Conservation (phyloP, 257 asterid species). For the Jasminum sambac region DNA sequence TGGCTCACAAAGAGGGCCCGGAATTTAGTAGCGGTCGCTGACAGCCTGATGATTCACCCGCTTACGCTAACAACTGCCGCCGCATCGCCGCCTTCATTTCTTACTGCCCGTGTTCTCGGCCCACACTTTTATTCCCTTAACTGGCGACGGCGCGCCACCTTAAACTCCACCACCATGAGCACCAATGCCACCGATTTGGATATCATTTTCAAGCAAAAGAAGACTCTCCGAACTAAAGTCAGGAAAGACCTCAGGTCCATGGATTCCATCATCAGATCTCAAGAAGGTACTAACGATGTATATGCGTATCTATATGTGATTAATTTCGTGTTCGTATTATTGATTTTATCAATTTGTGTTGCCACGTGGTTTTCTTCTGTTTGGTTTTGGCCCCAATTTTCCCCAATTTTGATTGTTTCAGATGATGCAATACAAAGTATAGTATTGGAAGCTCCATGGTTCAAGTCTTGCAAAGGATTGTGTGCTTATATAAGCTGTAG, state of each 20-base stretch:
- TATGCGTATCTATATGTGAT: background rate
- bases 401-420: constrained; percentile 25
- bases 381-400: background rate
- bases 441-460: constrained; percentile 91
- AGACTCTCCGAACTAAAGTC: constrained; percentile 61
- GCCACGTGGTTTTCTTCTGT: constrained; percentile 18
- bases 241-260: constrained; percentile 74
- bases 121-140: constrained; percentile 17
- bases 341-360: constrained; percentile 6
- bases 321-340: background rate
- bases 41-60: constrained; percentile 27
- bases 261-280: constrained; percentile 74
- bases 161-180: constrained; percentile 50
- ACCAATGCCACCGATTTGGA: constrained; percentile 43
- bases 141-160: constrained; percentile 27
- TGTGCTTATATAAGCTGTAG: constrained; percentile 91
- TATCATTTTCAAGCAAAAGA: constrained; percentile 67
- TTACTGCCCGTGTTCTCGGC: constrained; percentile 16
- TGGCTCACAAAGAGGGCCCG: constrained; percentile 30
- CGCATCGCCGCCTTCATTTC: constrained; percentile 28
- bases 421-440: constrained; percentile 78
- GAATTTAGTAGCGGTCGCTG: background rate
- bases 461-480: constrained; percentile 68
- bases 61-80: constrained; percentile 26
- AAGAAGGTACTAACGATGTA: constrained; percentile 48